Conservation (phyloP, 108 stramenopile genomes). For the Skeletonema tropicum region DNA sequence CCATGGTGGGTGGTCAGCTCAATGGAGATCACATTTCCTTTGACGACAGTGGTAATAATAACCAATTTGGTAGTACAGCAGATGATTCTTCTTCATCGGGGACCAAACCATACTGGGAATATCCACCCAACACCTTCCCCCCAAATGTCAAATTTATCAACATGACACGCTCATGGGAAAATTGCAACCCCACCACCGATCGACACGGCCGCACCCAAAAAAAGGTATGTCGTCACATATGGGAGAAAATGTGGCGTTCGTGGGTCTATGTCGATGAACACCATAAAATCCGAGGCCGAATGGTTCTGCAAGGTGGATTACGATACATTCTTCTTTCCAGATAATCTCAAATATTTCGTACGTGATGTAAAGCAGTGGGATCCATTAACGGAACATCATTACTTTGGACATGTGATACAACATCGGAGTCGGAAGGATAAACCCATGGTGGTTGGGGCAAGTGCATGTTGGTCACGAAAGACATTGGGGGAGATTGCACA, state of each 20-base stretch:
- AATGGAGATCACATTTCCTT: neutral
- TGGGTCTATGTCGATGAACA: slow-evolving; percentile 51
- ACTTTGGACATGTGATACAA: slow-evolving; percentile 46
- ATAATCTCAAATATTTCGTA: slow-evolving; percentile 48
- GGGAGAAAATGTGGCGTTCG: slow-evolving; percentile 56
- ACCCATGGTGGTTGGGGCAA: slow-evolving; percentile 49
- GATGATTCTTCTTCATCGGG: no score
- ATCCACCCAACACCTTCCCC: slow-evolving; percentile 42
- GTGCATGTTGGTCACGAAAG: slow-evolving; percentile 45
- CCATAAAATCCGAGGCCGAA: slow-evolving; percentile 44
- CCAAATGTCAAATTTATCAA: slow-evolving; percentile 48
- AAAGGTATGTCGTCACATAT: slow-evolving; percentile 55
- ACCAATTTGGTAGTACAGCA: neutral
- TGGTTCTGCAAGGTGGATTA: slow-evolving; percentile 59
- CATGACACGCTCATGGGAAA: slow-evolving; percentile 32
- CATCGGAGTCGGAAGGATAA: slow-evolving; percentile 15
- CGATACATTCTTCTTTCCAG: slow-evolving; percentile 58
- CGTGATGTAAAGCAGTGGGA: slow-evolving; percentile 39
- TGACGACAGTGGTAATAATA: neutral
- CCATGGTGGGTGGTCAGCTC: slow-evolving; percentile 20
- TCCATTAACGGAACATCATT: slow-evolving; percentile 43
- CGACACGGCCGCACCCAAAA: slow-evolving; percentile 2
- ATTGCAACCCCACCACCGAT: slow-evolving; percentile 24
- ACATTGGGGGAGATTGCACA: slow-evolving; percentile 47
- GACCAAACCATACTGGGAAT: slow-evolving; percentile 45